Base-by-base conservation (phyloP, 495 filamentous ascomycete genomes). In the Schizothecium vesticola region DNA sequence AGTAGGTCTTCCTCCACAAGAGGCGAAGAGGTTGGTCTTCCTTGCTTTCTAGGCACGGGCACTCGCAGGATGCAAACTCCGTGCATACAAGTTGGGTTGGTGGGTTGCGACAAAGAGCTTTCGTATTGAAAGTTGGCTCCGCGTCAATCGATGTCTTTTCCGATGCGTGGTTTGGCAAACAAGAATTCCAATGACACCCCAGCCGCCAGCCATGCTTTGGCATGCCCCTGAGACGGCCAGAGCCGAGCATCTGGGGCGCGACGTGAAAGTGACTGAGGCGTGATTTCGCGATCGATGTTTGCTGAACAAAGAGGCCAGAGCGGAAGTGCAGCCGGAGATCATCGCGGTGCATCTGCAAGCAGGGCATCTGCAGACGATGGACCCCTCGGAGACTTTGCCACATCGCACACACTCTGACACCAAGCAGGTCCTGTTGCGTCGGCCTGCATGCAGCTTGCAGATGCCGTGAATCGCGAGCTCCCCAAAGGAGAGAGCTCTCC, bases 381-480 rank as follows among this genome's bases (percentile, higher is more conserved):
- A 51, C 43, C 43, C 31, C 36, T 43, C 19, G 36, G 36, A 43
- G 36, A 43, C 5, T 43, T 59, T 26, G 23, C n/a, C 62, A 64
- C 11, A 2, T 43, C 3, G 13, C 33, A 43, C 33, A 43, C 33
- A 13, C 33, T 43, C 11, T 16, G n/a, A 25, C 62, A 64, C 62
- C 62, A 64, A 36, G 31, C 23, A 51, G 62, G 51, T 64, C 33
- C 31, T 64, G 62, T 36, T 63, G 51, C 43, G 19, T 51, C 43
- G 43, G 43, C 43, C 16, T 51, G 43, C 43, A 51, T 51, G 43
- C 43, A 51, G 43, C 43, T 51, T 51, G 62, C 62, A 64, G 62
- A 56, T 64, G 62, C 28, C 62, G 62, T 56, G 62, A 64, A 36
- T 64, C 62, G 62, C 24, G 62, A 64, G 23, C n/a, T 25, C 22